Conservation (phyloP, 768 basidiomycete species). For the Scleroderma citrinum region DNA sequence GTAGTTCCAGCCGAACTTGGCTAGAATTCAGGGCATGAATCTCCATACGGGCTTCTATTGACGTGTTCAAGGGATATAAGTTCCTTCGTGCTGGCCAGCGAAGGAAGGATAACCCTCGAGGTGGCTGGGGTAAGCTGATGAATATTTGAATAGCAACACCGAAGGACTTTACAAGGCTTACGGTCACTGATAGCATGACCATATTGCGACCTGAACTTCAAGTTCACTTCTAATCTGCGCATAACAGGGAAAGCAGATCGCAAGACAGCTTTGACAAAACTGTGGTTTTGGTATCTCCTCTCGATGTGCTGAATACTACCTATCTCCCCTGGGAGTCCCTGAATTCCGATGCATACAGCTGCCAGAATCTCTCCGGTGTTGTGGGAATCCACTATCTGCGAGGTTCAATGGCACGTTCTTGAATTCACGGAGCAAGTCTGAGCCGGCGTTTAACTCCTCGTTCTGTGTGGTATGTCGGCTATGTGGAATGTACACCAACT, state of each 20-base stretch:
- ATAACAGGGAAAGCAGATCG: too few species aligned
- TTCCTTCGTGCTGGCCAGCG: background rate
- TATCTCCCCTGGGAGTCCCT: slow-evolving; percentile 50
- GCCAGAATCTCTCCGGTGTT: slow-evolving; percentile 6
- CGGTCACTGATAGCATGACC: background rate
- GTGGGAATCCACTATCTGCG: slow-evolving; percentile 29
- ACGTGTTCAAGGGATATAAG: background rate
- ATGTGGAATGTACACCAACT: slow-evolving; percentile 89
- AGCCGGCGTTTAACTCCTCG: slow-evolving; percentile 75
- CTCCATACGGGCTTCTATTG: slow-evolving; percentile 1
- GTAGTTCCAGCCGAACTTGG: background rate
- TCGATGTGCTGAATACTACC: slow-evolving; percentile 76
- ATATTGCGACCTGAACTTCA: too few species aligned
- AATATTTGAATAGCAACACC: background rate
- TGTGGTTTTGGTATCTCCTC: slow-evolving; percentile 86
- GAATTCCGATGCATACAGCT: background rate
- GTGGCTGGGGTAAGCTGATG: background rate
- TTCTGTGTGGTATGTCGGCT: slow-evolving; percentile 85
- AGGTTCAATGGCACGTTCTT: slow-evolving; percentile 46
- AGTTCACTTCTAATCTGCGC: too few species aligned
- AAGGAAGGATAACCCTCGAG: background rate
- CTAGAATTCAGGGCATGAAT: background rate
- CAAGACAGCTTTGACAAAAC: slow-evolving; percentile 96
- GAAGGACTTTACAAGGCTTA: background rate
- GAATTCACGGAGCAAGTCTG: slow-evolving; percentile 93